Conservation (phyloP, 106 monocot genomes). For the Allium sativum region DNA sequence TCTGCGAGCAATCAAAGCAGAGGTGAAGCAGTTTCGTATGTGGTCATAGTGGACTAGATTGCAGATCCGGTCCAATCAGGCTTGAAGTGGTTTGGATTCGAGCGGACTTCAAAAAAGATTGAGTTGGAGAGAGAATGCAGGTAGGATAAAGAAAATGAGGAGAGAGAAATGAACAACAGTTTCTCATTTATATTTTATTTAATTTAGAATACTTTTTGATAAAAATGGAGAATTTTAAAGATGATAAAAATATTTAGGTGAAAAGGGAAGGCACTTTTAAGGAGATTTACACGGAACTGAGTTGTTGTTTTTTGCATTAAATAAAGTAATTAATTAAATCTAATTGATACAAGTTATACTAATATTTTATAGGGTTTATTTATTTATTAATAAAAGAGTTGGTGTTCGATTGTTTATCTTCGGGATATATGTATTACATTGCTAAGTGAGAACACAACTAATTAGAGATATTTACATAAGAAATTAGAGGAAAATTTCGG, state of each 20-base stretch:
- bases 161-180: background rate
- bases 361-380: too few relatives aligned
- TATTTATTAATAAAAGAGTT: too few relatives aligned
- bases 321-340: too few relatives aligned
- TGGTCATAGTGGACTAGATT: background rate
- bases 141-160: slow-evolving; percentile 2
- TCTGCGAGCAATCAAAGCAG: background rate
- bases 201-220: background rate
- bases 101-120: background rate
- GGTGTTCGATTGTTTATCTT: too few relatives aligned
- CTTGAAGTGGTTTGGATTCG: background rate
- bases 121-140: background rate
- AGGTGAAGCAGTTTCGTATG: background rate
- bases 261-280: background rate
- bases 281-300: background rate
- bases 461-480: too few relatives aligned
- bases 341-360: too few relatives aligned
- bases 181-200: background rate
- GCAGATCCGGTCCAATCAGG: slow-evolving; percentile 3
- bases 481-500: too few relatives aligned
- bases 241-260: background rate
- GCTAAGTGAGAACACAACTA: too few relatives aligned
- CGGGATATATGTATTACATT: too few relatives aligned
- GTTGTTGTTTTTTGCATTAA: too few relatives aligned
- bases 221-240: background rate